A percentile compares a stretch with the other conserved stretches of the same genome.
These are phyloP conservation scores for Solanum piurae DNA, from an alignment of 257 asterid genomes.

Conservation along the genomic window DNA sequence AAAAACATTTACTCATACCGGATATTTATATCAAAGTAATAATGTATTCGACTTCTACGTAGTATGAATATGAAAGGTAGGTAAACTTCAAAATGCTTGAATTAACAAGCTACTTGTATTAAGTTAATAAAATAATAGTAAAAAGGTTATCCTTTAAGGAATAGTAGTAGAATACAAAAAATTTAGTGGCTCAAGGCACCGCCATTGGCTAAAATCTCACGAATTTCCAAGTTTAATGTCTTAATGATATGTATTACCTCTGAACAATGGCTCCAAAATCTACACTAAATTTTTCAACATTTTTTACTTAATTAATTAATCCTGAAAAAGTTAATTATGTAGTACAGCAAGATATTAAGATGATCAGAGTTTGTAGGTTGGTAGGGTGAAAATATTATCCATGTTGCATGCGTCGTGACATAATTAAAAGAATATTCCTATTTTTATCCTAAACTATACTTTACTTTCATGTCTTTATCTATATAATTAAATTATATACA, in stretches of 20 bases:
- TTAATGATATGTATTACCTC: constrained; percentile 24
- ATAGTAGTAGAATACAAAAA: not conserved
- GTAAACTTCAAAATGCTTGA: not conserved
- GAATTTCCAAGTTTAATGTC: not conserved
- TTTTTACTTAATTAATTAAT: not conserved
- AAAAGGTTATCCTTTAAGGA: not conserved
- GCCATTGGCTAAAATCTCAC: not conserved
- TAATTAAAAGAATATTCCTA: constrained; percentile 19
- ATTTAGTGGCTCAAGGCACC: constrained; percentile 40
- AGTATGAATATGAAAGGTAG: not conserved
- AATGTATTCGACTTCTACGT: not conserved
- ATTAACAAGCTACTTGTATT: not conserved
- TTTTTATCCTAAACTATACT: not conserved
- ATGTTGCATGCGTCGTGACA: not conserved
- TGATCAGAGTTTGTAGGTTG: constrained; percentile 12
- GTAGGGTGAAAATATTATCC: constrained; percentile 20
- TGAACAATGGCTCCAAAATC: not conserved
- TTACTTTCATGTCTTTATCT: not conserved
- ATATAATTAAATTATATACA: not conserved
- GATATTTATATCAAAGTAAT: not conserved
- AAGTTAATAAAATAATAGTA: not conserved
- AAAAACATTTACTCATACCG: not conserved
- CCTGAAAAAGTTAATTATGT: not conserved
- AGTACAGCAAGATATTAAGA: not conserved
- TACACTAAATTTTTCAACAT: not conserved